Evolutionary conservation across 2,329 filamentous ascomycete species (phyloP).

Genomic region (Colletotrichum sp.): DNA sequence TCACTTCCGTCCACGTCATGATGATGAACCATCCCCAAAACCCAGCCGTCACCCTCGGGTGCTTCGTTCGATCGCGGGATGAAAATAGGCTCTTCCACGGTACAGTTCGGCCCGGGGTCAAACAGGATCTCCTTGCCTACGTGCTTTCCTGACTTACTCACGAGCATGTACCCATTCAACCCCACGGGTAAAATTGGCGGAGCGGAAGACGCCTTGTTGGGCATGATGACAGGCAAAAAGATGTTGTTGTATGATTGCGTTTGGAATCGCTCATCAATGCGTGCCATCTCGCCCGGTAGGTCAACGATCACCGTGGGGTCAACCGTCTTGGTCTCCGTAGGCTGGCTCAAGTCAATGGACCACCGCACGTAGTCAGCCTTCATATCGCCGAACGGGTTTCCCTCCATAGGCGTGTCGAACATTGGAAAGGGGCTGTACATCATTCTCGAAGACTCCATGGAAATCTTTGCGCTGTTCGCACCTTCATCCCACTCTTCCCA

Average conservation of each 20-base stretch:
- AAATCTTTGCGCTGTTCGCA: not conserved
- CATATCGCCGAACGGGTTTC: conserved; percentile 24
- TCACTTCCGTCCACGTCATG: not conserved
- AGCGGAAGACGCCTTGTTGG: not conserved
- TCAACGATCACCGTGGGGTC: conserved; percentile 37
- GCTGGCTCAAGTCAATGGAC: conserved; percentile 38
- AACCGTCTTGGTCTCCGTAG: conserved; percentile 25
- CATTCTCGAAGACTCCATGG: not conserved
- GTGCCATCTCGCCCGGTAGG: conserved; percentile 45
- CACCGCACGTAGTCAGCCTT: conserved; percentile 46
- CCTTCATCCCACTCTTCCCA: not conserved
- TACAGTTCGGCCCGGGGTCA: conserved; percentile 19
- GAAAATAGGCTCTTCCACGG: conserved; percentile 49
- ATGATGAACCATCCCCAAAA: conserved; percentile 37
- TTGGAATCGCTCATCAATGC: conserved; percentile 47
- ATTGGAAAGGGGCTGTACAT: not conserved
- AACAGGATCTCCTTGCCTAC: not conserved
- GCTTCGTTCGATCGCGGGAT: conserved; percentile 37
- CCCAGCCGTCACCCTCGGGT: conserved; percentile 46
- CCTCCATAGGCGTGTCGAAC: conserved; percentile 25
- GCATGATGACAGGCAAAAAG: conserved; percentile 43
- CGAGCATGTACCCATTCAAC: conserved; percentile 15
- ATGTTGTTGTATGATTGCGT: conserved; percentile 40
- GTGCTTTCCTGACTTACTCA: not conserved
- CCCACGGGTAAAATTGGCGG: conserved; percentile 33